These are phyloP conservation scores for Prunus fruticosa DNA, from an alignment of 306 rosid genomes.

Conservation along the genomic window DNA sequence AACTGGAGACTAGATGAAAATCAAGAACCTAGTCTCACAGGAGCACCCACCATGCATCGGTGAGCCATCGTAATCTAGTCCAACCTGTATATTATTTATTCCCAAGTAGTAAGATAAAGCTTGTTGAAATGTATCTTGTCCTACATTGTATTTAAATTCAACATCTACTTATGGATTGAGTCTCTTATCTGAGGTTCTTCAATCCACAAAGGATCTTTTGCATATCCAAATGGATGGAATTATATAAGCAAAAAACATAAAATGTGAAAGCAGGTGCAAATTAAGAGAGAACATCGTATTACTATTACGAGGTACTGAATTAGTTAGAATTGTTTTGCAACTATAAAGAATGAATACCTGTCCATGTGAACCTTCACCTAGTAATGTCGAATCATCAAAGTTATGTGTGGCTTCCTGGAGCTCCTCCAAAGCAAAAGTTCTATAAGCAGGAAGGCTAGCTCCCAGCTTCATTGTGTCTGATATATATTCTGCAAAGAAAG, in stretches of 20 bases:
- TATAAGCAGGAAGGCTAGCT: slow-evolving; percentile 73
- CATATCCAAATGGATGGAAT: background rate
- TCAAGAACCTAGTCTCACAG: background rate
- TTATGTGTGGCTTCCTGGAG: slow-evolving; percentile 82
- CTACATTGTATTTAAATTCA: background rate
- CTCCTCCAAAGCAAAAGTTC: slow-evolving; percentile 82
- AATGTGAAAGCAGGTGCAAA: background rate
- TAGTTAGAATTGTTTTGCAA: no score
- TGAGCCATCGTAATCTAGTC: background rate
- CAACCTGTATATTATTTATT: background rate
- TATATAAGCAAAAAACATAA: no score
- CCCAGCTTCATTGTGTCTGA: slow-evolving; percentile 95
- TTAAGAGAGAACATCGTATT: background rate
- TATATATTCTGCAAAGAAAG: slow-evolving; percentile 58
- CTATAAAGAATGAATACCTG: slow-evolving; percentile 46
- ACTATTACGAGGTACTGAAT: background rate
- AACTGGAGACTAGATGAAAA: background rate
- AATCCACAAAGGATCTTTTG: background rate
- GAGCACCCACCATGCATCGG: background rate
- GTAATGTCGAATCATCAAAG: slow-evolving; percentile 62
- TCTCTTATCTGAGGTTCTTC: background rate
- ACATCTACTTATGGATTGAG: background rate
- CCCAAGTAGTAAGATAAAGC: background rate
- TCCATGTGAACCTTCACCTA: slow-evolving; percentile 58
- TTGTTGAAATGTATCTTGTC: background rate